Conservation (phyloP, 202 grass and related monocot species). For the Musa balbisiana region DNA sequence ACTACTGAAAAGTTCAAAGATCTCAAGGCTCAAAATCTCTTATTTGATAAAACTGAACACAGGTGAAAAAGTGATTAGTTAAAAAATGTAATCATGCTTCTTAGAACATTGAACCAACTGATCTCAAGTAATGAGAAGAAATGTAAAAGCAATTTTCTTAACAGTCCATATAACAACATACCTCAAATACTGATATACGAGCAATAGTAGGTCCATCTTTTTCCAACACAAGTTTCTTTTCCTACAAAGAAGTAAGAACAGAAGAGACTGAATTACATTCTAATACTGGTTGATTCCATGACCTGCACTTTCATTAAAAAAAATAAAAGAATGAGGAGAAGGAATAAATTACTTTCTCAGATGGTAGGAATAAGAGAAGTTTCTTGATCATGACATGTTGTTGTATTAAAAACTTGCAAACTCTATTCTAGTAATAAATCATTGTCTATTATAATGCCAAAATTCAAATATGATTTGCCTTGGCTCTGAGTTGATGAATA, state of each 20-base stretch:
- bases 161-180: constrained; percentile 17
- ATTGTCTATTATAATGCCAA: not conserved
- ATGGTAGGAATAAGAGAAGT: not conserved
- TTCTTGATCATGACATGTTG: not conserved
- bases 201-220: constrained; percentile 79
- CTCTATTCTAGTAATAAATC: not conserved
- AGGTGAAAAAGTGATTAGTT: no score
- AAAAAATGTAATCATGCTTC: no score
- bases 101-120: no score
- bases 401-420: not conserved
- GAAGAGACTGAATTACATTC: not conserved
- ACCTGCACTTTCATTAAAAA: not conserved
- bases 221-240: constrained; percentile 85
- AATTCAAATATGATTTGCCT: no score
- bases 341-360: not conserved
- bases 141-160: not conserved
- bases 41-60: no score
- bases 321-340: not conserved
- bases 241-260: constrained; percentile 35
- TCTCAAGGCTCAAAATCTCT: no score
- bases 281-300: not conserved
- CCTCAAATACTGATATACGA: constrained; percentile 86
- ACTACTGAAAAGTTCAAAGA: no score
- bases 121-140: not conserved
- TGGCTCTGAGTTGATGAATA: not conserved